Evolutionary conservation across 495 filamentous ascomycete genomes (phyloP), one percentile per base, ranked within the genome.

Genomic region (Achaetomiella virescens): DNA sequence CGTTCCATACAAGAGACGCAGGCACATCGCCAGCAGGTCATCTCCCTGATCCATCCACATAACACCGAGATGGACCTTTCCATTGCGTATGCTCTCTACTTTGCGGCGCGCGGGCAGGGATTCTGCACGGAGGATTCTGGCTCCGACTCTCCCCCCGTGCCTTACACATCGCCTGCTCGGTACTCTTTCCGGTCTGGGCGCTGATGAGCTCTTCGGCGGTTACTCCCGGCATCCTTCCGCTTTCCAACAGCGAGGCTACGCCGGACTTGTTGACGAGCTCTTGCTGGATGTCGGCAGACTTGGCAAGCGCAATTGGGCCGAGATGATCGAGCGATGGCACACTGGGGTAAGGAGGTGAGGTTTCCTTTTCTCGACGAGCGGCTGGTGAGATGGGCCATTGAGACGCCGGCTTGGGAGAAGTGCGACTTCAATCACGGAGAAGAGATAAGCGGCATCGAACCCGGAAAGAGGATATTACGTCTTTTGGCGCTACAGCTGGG

Each of bases 1-100:
- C 61, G 75, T 99, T 25, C 84, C 93, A 0, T 95, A 91, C 61
- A 61, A 75, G 89, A 95, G 57, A 87, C 85, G 0, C 58, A 85
- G 42, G 73, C 77, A 3, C 89, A 96, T 62, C 84, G 90, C 44
- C 62, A 78, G 7, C 75, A 72, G 6, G 78, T 97, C 3, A 79
- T 89, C 36, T 78, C 80, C 2, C 78, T 99, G 14, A 93, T 97
- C 62, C 79, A 86, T 61, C 93, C 93, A 0, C 93, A 97, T 69
- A 90, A 95, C 62, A 97, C 93, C 0, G 95, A 97, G 68, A 99
- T 99, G 93, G 93, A 99, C 64, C 78, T 97, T 3, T 97, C 95
- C n/a, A 97, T 99, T 61, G 87, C 87, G 2, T 83, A 81, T 49
- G 93, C 93, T 0, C 78, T 97, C 43, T 97, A 96, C 72, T 98